Evolutionary conservation across 2,329 filamentous ascomycete species (phyloP), one percentile per base, ranked within the genome.

Genomic region (Xylogone sp.): DNA sequence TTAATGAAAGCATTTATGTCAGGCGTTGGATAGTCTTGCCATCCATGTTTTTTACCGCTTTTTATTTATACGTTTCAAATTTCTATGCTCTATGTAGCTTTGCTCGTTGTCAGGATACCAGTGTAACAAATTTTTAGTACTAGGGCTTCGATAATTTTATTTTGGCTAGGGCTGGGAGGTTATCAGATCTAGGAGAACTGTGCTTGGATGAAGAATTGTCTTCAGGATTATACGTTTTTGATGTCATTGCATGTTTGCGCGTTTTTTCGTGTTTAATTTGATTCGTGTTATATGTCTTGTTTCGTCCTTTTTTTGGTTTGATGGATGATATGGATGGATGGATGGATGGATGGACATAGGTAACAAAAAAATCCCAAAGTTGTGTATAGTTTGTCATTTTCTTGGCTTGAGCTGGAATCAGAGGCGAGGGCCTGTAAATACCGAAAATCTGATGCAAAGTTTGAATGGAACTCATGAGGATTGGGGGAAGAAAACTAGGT

Each of bases 391-490:
- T 48, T 54, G 43, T 43, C 48, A 13, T 39, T 39, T 39, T 47
- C 45, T 50, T 53, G 49, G 47, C 46, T 48, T 45, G 54, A 56
- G 57, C 56, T 57, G 53, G 57, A 52, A 55, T 46, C 18, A 20
- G 39, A 43, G 51, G 21, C 48, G 45, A 27, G 24, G n/a, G 50
- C 50, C 53, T 59, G 57, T 59, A 59, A 45, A 59, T 59, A 59
- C 39, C 50, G 52, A 39, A 54, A 56, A 53, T 48, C 47, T 45
- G 51, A 58, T 56, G 45, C 50, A 43, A 51, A n/a, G n/a, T n/a
- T 53, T 43, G 51, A 53, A 42, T 27, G 22, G 7, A 45, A 42
- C 13, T 34, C 10, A 27, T 27, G 24, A 27, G 24, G n/a, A n/a
- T n/a, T n/a, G n/a, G n/a, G n/a, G n/a, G n/a, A n/a, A n/a, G n/a